Base-by-base conservation (phyloP, 768 basidiomycete species). In the Lentinula boryana region DNA sequence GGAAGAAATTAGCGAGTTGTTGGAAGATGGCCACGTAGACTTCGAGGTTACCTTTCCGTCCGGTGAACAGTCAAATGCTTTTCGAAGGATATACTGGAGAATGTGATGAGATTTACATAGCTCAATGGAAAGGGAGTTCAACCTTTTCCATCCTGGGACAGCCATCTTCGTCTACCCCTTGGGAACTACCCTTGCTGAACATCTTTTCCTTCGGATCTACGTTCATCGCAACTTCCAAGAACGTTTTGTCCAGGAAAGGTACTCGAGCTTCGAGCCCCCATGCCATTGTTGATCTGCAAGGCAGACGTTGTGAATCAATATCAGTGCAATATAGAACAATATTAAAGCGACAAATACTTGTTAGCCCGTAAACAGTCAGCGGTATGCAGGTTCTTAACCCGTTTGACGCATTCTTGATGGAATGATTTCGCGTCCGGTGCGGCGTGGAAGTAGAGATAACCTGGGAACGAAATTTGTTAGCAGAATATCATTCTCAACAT, bases 231-330 rank as follows among this genome's bases (percentile, higher is more conserved):
- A 90, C 90, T 58, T 98, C 94, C 56, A 99, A 79, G 84, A 99
- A 99, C 15, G 84, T 78, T 76, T 95, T 96, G 80, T 99, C 97
- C 59, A 99, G 85, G 86, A 99, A 99, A 12, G 97, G 97, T 5
- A 99, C 97, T 52, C 97, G 93, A 2, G 95, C 95, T 72, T 99
- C 97, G 51, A 99, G 85, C 63, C 97, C 97, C 95, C 96, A 99
- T 1, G 97, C 97, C 97, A 99, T 98, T 7, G 97, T 98, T 31
- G 95, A 97, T 70, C 91, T 91, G 63, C 0, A 48, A 49, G 61
- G 53, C 46, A 44, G 35, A 48, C 31, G 63, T 36, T 48, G 16
- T 27, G 31, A 56, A 10, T 48, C 56, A 61, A 36, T 36, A 3
- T 36, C 40, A 49, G 33, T 40, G 18, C 7, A 40, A 41, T 40